Evolutionary conservation across 495 filamentous ascomycete species (phyloP).

Genomic region (Aspergillus cristatus): DNA sequence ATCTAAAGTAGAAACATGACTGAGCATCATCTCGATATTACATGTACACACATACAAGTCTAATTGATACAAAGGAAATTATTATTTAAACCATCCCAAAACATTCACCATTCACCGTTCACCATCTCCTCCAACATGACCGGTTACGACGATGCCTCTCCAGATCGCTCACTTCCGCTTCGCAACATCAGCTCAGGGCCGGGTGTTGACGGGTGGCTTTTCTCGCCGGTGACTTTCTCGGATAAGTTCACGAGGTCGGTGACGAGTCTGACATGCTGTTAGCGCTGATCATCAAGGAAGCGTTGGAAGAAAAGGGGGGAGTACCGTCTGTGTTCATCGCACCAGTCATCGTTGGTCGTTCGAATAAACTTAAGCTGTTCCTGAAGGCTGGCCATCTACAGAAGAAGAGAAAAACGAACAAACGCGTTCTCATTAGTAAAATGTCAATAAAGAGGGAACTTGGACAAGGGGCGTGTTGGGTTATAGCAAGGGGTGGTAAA

Average conservation of each 20-base stretch:
- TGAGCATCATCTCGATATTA: no score
- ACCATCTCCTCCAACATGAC: constrained; percentile 2
- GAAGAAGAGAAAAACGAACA: constrained; percentile 8
- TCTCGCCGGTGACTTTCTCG: constrained; percentile 22
- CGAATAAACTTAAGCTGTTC: constrained; percentile 44
- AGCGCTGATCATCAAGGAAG: not conserved
- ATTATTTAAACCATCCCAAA: constrained; percentile 18
- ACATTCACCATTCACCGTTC: constrained; percentile 11
- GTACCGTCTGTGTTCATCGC: constrained; percentile 38
- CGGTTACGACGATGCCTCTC: constrained; percentile 1
- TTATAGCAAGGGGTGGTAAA: constrained; percentile 30
- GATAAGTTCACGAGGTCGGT: constrained; percentile 34
- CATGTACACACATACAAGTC: no score
- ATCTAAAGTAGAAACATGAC: no score
- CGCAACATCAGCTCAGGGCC: constrained; percentile 16
- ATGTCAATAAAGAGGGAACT: constrained; percentile 8
- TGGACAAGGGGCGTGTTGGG: no score
- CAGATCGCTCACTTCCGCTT: constrained; percentile 8
- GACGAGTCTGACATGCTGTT: constrained; percentile 23
- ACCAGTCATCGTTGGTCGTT: constrained; percentile 36
- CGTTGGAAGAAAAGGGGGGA: no score
- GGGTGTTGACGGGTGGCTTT: constrained; percentile 26
- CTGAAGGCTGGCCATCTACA: constrained; percentile 42
- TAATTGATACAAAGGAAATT: constrained; percentile 17
- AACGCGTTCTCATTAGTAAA: constrained; percentile 13